These are phyloP conservation scores for Lomentospora prolificans DNA, from an alignment of 2,329 filamentous ascomycete genomes.

Conservation along the genomic window DNA sequence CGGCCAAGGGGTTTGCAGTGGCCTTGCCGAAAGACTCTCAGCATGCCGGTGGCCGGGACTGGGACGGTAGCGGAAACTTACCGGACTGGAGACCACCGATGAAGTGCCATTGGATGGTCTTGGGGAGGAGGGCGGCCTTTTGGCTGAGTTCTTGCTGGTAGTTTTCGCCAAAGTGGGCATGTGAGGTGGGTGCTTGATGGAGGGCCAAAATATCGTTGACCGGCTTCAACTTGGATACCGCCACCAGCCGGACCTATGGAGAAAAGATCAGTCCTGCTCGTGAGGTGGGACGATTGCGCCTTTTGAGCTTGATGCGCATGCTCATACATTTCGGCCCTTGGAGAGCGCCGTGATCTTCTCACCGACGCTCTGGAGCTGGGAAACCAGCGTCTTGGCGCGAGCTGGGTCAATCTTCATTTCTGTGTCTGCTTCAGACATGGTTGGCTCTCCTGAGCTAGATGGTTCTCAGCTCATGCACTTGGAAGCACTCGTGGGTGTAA, in stretches of 20 bases:
- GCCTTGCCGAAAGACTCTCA: too few relatives aligned
- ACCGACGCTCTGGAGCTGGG: constrained; percentile 52
- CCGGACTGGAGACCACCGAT: constrained; percentile 84
- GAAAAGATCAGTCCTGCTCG: background rate
- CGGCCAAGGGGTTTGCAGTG: constrained; percentile 84
- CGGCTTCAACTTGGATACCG: constrained; percentile 94
- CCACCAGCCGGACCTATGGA: constrained; percentile 68
- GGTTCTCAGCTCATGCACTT: background rate
- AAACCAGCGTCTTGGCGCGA: constrained; percentile 51
- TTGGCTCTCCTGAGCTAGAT: too few relatives aligned
- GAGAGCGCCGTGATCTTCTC: constrained; percentile 46
- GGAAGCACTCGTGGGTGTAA: background rate
- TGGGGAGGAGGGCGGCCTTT: constrained; percentile 72
- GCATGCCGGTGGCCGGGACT: background rate
- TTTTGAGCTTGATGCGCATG: too few relatives aligned
- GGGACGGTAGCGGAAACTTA: constrained; percentile 16
- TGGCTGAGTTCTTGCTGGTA: constrained; percentile 84
- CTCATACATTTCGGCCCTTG: constrained; percentile 40
- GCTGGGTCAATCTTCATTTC: constrained; percentile 54
- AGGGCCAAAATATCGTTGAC: constrained; percentile 83
- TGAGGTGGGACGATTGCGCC: too few relatives aligned
- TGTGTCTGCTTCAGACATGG: constrained; percentile 1
- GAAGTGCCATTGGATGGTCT: constrained; percentile 82
- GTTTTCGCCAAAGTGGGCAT: constrained; percentile 90
- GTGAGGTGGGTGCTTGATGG: constrained; percentile 49